Evolutionary conservation across 805 yeast genomes (phyloP), one percentile per base, ranked within the genome.

Genomic region (Wickerhamomyces bovis): DNA sequence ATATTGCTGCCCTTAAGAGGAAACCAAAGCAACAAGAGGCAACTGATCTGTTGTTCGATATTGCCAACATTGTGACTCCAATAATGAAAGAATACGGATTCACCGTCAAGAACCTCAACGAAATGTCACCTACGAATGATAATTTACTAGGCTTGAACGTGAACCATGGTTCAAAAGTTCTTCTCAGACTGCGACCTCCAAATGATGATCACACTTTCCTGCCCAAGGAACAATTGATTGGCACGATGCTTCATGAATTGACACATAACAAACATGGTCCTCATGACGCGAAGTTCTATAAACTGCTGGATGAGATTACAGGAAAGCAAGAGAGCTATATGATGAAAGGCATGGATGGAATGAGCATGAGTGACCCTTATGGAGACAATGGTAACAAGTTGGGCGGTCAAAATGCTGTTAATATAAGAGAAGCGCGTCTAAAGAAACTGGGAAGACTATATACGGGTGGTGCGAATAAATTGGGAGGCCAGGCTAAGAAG

Each of bases 171-270:
- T 69, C 69, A 49, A 85, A 84, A 61, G 80, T 92, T 18, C 73
- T 83, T 60, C 58, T 92, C 11, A 63, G 97, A 48, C 67, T 92
- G 31, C 70, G 98, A 47, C 74, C 76, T 26, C 77, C 80, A 7
- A 62, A 67, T 19, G 77, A 84, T 54, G 72, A 71, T 22, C 55
- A 56, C 28, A 56, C 59, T 47, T 89, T 90, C 61, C 61, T 81
- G 18, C 83, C 89, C 1, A 67, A 82, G 64, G 73, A 80, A 4
- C 81, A 80, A 43, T 66, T 90, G 2, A 60, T 90, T 22, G 96
- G 89, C 1, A 89, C 96, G 0, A 77, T 89, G 80, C 68, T 92
- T 6, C 98, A 92, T 64, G 98, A 92, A 62, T 70, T 92, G 38
- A 77, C 88, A 2, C 98, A 92, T 62, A 90, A 89, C 61, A 61